A percentile compares a stretch with the other conserved stretches of the same genome.
These are phyloP conservation scores for Melaleuca quinquenervia DNA, from an alignment of 345 rosid genomes.

Conservation along the genomic window DNA sequence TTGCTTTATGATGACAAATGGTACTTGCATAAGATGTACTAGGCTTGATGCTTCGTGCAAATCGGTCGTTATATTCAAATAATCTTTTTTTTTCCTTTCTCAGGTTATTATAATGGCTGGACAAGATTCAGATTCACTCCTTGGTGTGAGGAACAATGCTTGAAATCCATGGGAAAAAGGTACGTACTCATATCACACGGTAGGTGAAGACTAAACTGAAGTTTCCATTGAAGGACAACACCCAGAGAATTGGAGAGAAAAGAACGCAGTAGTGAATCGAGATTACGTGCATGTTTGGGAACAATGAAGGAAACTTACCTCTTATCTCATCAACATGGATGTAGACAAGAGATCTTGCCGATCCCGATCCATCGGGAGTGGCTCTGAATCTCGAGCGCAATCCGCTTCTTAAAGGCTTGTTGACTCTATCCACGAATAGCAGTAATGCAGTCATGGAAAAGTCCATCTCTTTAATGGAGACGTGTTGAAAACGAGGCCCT, in stretches of 20 bases:
- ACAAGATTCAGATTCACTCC: background rate
- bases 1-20: background rate
- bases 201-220: background rate
- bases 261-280: background rate
- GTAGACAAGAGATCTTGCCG: background rate
- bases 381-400: background rate
- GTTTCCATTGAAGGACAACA: background rate
- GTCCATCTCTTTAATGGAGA: background rate
- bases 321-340: background rate
- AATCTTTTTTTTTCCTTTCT: background rate
- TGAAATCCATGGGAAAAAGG: background rate
- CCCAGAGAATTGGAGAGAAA: background rate
- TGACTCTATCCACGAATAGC: background rate
- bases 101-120: background rate
- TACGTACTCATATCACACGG: background rate
- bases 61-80: background rate
- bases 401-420: background rate
- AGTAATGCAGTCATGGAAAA: background rate
- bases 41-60: background rate
- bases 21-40: background rate
- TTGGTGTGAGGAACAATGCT: background rate
- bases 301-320: conserved; percentile 3
- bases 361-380: background rate
- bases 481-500: background rate
- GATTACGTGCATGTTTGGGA: conserved; percentile 1